Evolutionary conservation across 306 rosid genomes (phyloP).

Genomic region (Gastrolobium bilobum): DNA sequence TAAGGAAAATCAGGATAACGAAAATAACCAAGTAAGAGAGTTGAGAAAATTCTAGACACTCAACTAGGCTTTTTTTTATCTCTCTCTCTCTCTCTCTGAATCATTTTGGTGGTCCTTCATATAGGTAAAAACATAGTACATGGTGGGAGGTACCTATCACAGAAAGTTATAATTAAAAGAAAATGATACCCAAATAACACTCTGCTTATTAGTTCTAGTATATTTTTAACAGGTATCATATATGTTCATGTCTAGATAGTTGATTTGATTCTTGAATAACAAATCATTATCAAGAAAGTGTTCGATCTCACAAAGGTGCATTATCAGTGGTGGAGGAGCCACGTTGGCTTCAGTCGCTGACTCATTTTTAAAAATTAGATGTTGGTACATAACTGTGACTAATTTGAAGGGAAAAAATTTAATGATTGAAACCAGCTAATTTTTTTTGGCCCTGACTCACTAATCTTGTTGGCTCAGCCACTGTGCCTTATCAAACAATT

Average conservation of each 20-base stretch:
- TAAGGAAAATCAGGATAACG: constrained; percentile 69
- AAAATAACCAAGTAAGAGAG: constrained; percentile 70
- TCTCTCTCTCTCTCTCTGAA: constrained; percentile 27
- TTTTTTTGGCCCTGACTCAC: too few relatives aligned
- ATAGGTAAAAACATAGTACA: constrained; percentile 58
- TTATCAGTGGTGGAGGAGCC: neutral
- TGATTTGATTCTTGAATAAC: constrained; percentile 18
- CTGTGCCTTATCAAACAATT: too few relatives aligned
- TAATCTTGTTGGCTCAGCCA: too few relatives aligned
- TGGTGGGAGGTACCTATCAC: constrained; percentile 75
- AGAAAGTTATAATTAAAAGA: neutral
- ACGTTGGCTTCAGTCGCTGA: too few relatives aligned
- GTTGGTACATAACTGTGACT: too few relatives aligned
- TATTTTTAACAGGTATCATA: neutral
- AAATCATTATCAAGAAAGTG: neutral
- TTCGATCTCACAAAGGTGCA: constrained; percentile 23
- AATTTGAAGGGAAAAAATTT: too few relatives aligned
- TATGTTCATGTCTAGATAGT: neutral
- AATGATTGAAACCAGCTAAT: too few relatives aligned
- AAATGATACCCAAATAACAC: neutral
- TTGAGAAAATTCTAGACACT: constrained; percentile 59
- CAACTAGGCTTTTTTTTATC: constrained; percentile 40
- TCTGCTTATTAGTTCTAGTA: neutral
- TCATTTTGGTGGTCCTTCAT: constrained; percentile 28
- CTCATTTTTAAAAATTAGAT: too few relatives aligned